A percentile compares a stretch with the other conserved stretches of the same genome.
These are phyloP conservation scores for Aspergillus sergii DNA, from an alignment of 2,329 filamentous ascomycete species.

Conservation along the genomic window DNA sequence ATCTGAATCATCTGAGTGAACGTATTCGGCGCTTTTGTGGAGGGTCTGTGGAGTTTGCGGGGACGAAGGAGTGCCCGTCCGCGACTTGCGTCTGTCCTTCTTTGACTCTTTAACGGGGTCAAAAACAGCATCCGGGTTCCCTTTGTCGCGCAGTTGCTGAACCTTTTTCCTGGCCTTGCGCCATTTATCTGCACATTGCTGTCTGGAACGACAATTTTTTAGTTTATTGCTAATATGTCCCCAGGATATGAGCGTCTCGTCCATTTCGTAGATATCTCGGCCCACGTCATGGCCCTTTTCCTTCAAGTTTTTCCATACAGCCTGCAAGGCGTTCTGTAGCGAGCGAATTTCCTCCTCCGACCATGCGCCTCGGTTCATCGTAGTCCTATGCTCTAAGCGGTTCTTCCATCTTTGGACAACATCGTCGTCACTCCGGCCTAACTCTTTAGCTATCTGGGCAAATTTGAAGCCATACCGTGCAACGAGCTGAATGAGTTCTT, in stretches of 20 bases:
- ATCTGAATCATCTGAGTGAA: not conserved
- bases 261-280: slow-evolving; percentile 41
- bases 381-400: slow-evolving; percentile 39
- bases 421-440: slow-evolving; percentile 44
- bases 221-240: slow-evolving; percentile 34
- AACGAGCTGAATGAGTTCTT: slow-evolving; percentile 40
- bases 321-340: slow-evolving; percentile 32
- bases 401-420: slow-evolving; percentile 49
- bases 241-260: slow-evolving; percentile 36
- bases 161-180: slow-evolving; percentile 35
- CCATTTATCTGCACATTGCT: slow-evolving; percentile 45
- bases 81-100: not conserved
- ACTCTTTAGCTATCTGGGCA: slow-evolving; percentile 38
- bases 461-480: slow-evolving; percentile 38
- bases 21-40: not conserved
- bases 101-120: slow-evolving; percentile 19
- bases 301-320: slow-evolving; percentile 25
- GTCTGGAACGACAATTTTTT: slow-evolving; percentile 35
- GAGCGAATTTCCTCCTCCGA: slow-evolving; percentile 32
- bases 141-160: slow-evolving; percentile 21
- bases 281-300: slow-evolving; percentile 25
- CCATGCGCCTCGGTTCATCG: slow-evolving; percentile 42
- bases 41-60: not conserved
- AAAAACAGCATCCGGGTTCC: slow-evolving; percentile 28
- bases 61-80: not conserved